Evolutionary conservation across 140 eudicot genomes (phyloP).

Genomic region (Erigeron philadelphicus): DNA sequence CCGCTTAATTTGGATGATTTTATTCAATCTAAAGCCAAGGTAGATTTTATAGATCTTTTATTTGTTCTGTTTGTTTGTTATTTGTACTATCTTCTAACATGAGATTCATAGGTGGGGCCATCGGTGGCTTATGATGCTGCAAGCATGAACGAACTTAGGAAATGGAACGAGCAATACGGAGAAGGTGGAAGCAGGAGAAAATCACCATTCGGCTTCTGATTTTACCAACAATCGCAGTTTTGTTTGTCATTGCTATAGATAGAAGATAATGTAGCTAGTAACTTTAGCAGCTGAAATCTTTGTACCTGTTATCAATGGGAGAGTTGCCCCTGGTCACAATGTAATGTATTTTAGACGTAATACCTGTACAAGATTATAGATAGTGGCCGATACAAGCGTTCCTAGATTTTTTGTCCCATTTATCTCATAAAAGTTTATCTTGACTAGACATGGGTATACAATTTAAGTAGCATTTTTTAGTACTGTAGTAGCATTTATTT

Average conservation of each 20-base stretch:
- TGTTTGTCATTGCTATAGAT: slow-evolving; percentile 20
- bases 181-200: slow-evolving; percentile 92
- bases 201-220: slow-evolving; percentile 79
- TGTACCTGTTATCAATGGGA: slow-evolving; percentile 13
- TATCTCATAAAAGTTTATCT: slow-evolving; percentile 15
- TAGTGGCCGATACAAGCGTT: slow-evolving; percentile 14
- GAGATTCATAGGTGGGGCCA: slow-evolving; percentile 66
- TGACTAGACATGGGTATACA: background rate
- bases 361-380: slow-evolving; percentile 20
- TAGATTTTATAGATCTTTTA: slow-evolving; percentile 21
- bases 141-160: slow-evolving; percentile 88
- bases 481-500: too few relatives aligned
- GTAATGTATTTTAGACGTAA: slow-evolving; percentile 22
- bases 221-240: slow-evolving; percentile 10
- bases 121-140: slow-evolving; percentile 88
- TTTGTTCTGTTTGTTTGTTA: slow-evolving; percentile 6
- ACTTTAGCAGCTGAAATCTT: slow-evolving; percentile 22
- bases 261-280: slow-evolving; percentile 29
- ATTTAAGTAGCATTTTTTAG: too few relatives aligned
- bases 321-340: slow-evolving; percentile 20
- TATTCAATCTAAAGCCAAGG: slow-evolving; percentile 80
- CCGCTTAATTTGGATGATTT: slow-evolving; percentile 81
- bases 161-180: slow-evolving; percentile 98
- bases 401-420: background rate
- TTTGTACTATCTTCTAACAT: background rate